These are phyloP conservation scores for Miscanthus lutarioriparius DNA, from an alignment of 176 grass and related monocot species.

Conservation along the genomic window DNA sequence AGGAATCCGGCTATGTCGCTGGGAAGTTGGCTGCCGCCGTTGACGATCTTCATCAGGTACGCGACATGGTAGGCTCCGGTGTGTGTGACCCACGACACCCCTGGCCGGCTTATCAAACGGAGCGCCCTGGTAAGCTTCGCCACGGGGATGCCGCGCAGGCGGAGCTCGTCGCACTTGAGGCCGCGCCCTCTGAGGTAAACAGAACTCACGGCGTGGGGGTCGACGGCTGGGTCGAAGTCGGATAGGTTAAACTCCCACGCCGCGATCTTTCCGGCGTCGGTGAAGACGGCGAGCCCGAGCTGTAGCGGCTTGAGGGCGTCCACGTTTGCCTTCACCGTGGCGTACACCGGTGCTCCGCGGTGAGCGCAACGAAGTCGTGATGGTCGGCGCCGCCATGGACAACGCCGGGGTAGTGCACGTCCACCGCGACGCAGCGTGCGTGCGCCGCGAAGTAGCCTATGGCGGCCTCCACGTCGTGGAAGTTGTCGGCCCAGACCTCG, in stretches of 20 bases:
- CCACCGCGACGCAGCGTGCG: neutral
- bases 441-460: neutral
- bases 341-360: neutral
- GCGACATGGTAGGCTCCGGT: slow-evolving; percentile 16
- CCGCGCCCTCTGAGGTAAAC: neutral
- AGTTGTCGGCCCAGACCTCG: slow-evolving; percentile 8
- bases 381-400: neutral
- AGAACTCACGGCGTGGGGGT: neutral
- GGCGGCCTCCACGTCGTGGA: neutral
- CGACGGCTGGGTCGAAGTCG: neutral
- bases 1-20: neutral
- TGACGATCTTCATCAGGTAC: slow-evolving; percentile 18
- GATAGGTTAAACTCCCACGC: neutral
- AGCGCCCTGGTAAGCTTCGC: neutral
- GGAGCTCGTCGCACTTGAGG: neutral
- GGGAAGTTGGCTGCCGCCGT: neutral
- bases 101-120: neutral
- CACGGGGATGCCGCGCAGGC: slow-evolving; percentile 12
- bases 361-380: neutral
- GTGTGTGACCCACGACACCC: neutral
- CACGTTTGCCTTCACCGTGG: neutral
- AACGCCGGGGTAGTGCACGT: slow-evolving; percentile 33
- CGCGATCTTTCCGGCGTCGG: neutral
- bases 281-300: neutral
- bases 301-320: slow-evolving; percentile 22